These are phyloP conservation scores for Pichia sp. DNA, from an alignment of 1,139 yeast species.

Conservation along the genomic window DNA sequence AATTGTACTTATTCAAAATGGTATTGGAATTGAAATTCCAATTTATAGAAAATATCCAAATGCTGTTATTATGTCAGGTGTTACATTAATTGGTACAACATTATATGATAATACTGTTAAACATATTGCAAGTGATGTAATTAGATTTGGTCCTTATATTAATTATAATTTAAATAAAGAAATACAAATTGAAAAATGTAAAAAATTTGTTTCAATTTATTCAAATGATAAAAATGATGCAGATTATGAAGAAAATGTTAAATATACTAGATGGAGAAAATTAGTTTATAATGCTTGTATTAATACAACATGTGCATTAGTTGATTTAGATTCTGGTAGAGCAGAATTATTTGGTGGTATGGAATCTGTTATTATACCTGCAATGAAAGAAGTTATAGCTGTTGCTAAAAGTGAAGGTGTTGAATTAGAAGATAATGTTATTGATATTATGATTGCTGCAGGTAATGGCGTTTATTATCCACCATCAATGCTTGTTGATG, in stretches of 20 bases:
- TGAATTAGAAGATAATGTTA: conserved; percentile 18
- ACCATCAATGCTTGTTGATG: conserved; percentile 43
- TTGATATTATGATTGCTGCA: conserved; percentile 13
- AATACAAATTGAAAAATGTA: conserved; percentile 28
- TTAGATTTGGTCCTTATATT: conserved; percentile 51
- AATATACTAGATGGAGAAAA: conserved; percentile 62
- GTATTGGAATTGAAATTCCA: conserved; percentile 63
- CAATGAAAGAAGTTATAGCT: conserved; percentile 55
- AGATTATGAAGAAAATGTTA: conserved; percentile 43
- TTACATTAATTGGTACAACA: conserved; percentile 62
- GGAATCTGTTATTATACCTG: conserved; percentile 45
- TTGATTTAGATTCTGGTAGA: conserved; percentile 54
- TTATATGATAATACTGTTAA: conserved; percentile 47
- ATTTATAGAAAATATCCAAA: conserved; percentile 51
- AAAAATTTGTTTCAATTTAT: conserved; percentile 45
- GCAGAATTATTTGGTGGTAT: conserved; percentile 48
- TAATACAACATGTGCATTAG: conserved; percentile 54
- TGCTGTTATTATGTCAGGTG: conserved; percentile 57
- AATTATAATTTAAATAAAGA: conserved; percentile 29
- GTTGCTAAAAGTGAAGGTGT: conserved; percentile 62
- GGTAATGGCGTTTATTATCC: conserved; percentile 17
- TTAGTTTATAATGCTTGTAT: conserved; percentile 60
- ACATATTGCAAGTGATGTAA: conserved; percentile 44
- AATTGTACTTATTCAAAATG: conserved; percentile 64
- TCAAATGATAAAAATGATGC: conserved; percentile 39